Base-by-base conservation (phyloP, 2,329 filamentous ascomycete species). In the Scolecobasidium constrictum region DNA sequence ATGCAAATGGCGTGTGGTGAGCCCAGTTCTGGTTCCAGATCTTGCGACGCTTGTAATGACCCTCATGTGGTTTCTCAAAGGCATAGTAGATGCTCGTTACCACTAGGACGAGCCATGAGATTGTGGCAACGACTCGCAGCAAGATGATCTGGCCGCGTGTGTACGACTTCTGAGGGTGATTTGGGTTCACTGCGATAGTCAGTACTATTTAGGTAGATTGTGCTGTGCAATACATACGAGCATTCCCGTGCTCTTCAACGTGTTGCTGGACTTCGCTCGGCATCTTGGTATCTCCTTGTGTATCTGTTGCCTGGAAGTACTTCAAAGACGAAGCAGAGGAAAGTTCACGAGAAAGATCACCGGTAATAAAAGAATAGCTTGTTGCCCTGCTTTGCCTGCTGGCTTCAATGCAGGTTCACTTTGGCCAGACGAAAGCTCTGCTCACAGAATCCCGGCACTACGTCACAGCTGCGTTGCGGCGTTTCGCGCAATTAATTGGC, bases 11-110 rank as follows among this genome's bases (percentile, higher is more conserved):
- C 5, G 83, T 88, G 26, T 65, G 69, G 51, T 77, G 74, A 41
- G 68, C 65, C 45, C 70, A 64, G 57, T 87, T 87, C 63, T 86
- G 79, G 44, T 75, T 75, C 80, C 81, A 90, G 58, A 94, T 84
- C 46, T 73, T 79, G 48, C 35, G 64, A 50, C 67, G 59, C 13
- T 65, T 65, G 54, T 68, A 44, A 21, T 43, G 16, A 35, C 45
- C 40, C 22, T 47, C 77, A 41, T 71, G 63, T 1, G 84, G 83
- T 12, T 65, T 62, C 50, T 78, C 63, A 59, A 81, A 63, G 38
- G 76, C 76, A 61, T 92, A 93, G 68, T 85, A 86, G 58, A 92
- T 66, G 45, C 80, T 77, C 40, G 79, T 71, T 52, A 86, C 60
- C 43, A 92, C 66, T 31, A 86, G 75, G 35, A 93, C 64, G 20